phyloP scores from a whole-genome alignment of 1,139 yeast genomes.

The Kurtzmaniella quercitrusa region DNA sequence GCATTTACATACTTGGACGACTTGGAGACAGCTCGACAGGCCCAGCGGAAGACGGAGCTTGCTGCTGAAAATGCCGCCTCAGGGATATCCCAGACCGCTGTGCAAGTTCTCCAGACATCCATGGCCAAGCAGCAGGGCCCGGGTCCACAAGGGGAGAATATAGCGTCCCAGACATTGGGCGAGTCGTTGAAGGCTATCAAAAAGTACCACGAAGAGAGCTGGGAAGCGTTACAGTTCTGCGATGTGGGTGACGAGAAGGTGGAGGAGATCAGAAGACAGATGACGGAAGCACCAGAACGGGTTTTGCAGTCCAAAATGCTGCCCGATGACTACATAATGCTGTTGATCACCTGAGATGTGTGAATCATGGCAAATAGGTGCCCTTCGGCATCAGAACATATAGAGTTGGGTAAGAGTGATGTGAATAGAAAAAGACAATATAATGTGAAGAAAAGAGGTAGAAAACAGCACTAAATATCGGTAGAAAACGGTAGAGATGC shows the following conservation, averaged over 20 bases:
- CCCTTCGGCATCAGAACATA: too few species aligned
- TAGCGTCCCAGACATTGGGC: conserved; percentile 61
- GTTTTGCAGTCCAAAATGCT: conserved; percentile 25
- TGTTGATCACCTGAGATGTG: conserved; percentile 2
- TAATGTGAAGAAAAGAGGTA: too few species aligned
- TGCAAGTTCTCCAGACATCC: conserved; percentile 41
- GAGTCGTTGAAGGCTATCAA: conserved; percentile 76
- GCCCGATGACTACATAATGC: conserved; percentile 24
- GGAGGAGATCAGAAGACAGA: conserved; percentile 22
- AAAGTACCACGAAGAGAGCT: conserved; percentile 70
- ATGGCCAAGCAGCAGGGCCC: conserved; percentile 41
- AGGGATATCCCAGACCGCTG: conserved; percentile 32
- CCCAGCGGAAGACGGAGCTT: conserved; percentile 23
- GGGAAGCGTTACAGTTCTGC: conserved; percentile 47
- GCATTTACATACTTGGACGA: conserved; percentile 73
- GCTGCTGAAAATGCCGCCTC: conserved; percentile 17
- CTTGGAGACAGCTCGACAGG: conserved; percentile 24
- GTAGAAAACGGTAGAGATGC: too few species aligned
- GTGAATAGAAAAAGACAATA: too few species aligned
- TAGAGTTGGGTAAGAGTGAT: too few species aligned
- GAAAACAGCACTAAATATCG: too few species aligned
- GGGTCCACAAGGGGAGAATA: conserved; percentile 74
- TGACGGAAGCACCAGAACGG: conserved; percentile 19
- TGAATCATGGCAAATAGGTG: neutral
- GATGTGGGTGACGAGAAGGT: conserved; percentile 35